Conservation (phyloP, 106 monocot genomes). For the Platanthera zijinensis region DNA sequence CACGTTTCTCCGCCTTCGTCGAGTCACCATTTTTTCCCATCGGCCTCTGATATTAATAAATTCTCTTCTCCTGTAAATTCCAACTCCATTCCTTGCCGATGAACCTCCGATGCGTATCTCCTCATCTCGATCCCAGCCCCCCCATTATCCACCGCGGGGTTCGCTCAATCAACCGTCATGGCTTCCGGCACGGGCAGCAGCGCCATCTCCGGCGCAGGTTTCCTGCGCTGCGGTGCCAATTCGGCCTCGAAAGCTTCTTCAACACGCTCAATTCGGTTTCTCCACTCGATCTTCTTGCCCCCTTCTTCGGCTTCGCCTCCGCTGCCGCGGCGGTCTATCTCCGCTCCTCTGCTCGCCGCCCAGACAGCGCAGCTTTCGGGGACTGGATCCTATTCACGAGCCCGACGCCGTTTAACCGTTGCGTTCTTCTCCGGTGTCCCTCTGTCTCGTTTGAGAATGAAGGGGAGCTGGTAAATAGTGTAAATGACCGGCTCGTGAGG, state of each 20-base stretch:
- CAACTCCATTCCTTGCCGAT: neutral
- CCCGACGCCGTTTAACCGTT: constrained; percentile 83
- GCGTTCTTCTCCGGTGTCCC: constrained; percentile 79
- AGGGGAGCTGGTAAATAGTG: constrained; percentile 32
- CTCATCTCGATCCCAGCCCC: constrained; percentile 4
- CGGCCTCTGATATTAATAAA: neutral
- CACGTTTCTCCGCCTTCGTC: neutral
- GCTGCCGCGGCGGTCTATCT: constrained; percentile 27
- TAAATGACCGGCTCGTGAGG: constrained; percentile 32
- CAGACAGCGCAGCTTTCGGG: constrained; percentile 6
- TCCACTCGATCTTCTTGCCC: constrained; percentile 31
- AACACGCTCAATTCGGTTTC: constrained; percentile 15
- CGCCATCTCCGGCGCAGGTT: constrained; percentile 15
- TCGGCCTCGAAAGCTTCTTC: constrained; percentile 28
- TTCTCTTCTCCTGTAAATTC: neutral
- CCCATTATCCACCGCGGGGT: neutral
- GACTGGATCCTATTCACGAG: constrained; percentile 72
- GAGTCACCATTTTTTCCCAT: neutral
- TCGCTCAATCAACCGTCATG: constrained; percentile 1
- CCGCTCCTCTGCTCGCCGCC: neutral
- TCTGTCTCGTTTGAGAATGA: constrained; percentile 56
- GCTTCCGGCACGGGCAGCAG: constrained; percentile 7
- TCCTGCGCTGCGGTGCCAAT: constrained; percentile 7
- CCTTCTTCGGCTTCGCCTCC: constrained; percentile 37
- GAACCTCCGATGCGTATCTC: constrained; percentile 15